phyloP scores from a whole-genome alignment of 2,329 filamentous ascomycete species.

The Scorias spongiosa region DNA sequence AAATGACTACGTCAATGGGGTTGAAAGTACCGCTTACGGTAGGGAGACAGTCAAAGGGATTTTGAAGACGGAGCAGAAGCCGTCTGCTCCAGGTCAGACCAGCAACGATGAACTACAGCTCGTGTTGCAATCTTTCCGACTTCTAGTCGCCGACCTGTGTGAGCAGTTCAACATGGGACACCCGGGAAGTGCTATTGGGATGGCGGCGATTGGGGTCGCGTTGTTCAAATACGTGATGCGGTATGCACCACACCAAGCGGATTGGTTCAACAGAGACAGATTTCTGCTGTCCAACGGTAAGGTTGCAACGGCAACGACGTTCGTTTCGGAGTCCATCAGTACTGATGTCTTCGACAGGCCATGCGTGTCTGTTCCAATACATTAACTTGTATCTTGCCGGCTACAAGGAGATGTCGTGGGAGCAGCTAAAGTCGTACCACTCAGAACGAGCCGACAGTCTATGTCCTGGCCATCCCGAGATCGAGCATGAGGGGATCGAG shows the following conservation, averaged over 20 bases:
- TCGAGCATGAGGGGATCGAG: slow-evolving; percentile 42
- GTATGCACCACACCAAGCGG: slow-evolving; percentile 24
- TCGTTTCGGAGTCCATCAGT: not conserved
- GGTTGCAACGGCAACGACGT: not conserved
- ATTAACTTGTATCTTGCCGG: slow-evolving; percentile 38
- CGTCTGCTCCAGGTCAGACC: not conserved
- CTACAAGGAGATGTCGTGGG: slow-evolving; percentile 40
- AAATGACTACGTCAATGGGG: not conserved
- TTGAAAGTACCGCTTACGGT: not conserved
- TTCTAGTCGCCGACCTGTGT: slow-evolving; percentile 51
- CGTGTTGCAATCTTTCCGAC: slow-evolving; percentile 40
- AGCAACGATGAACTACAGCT: slow-evolving; percentile 23
- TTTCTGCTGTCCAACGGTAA: slow-evolving; percentile 30
- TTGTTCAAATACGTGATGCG: slow-evolving; percentile 30
- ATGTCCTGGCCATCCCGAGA: slow-evolving; percentile 43
- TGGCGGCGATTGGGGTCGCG: slow-evolving; percentile 30
- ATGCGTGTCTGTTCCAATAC: slow-evolving; percentile 43
- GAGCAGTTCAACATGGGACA: slow-evolving; percentile 57
- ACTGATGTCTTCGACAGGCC: slow-evolving; percentile 13
- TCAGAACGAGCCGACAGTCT: slow-evolving; percentile 24
- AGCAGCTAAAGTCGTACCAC: slow-evolving; percentile 42
- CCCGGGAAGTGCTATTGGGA: slow-evolving; percentile 38
- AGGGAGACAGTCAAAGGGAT: not conserved
- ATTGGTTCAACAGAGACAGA: slow-evolving; percentile 29
- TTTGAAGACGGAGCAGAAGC: not conserved